A percentile compares a stretch with the other conserved stretches of the same genome.
phyloP scores from a whole-genome alignment of 108 stramenopile species.

The Chaetoceros tenuissimus region DNA sequence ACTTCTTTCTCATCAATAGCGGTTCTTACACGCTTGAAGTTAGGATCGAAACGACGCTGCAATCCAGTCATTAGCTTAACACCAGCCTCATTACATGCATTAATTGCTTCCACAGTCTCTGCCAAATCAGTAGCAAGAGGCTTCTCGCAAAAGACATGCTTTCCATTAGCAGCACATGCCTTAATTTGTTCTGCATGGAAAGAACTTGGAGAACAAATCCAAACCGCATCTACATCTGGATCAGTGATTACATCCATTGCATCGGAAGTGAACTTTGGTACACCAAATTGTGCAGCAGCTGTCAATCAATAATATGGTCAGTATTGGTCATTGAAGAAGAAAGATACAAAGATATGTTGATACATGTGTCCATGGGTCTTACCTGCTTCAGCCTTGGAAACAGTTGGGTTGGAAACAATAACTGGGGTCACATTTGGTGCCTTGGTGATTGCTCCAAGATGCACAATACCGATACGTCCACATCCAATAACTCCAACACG shows the following conservation, averaged over 20 bases:
- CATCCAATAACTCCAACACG: constrained; percentile 93
- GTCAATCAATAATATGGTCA: not conserved
- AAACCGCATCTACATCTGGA: constrained; percentile 92
- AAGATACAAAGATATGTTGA: not conserved
- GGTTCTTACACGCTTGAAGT: constrained; percentile 82
- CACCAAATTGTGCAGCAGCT: constrained; percentile 80
- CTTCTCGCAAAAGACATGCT: constrained; percentile 96
- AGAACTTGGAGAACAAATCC: constrained; percentile 93
- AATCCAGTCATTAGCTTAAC: constrained; percentile 94
- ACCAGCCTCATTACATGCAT: constrained; percentile 84
- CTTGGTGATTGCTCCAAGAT: constrained; percentile 91
- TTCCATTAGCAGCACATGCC: constrained; percentile 83
- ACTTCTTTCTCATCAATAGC: constrained; percentile 82
- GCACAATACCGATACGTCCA: constrained; percentile 92
- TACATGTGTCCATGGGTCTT: constrained; percentile 2
- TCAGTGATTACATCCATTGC: constrained; percentile 91
- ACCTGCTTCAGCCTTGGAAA: constrained; percentile 88
- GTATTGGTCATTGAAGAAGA: not conserved
- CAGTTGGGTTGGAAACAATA: constrained; percentile 88
- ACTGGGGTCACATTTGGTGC: constrained; percentile 72
- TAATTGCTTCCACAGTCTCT: constrained; percentile 94
- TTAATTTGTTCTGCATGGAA: constrained; percentile 93
- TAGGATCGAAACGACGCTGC: constrained; percentile 91
- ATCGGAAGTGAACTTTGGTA: constrained; percentile 75
- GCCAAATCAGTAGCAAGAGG: constrained; percentile 90